phyloP scores from a whole-genome alignment of 169 alveolate species.

The Perkinsus olseni region DNA sequence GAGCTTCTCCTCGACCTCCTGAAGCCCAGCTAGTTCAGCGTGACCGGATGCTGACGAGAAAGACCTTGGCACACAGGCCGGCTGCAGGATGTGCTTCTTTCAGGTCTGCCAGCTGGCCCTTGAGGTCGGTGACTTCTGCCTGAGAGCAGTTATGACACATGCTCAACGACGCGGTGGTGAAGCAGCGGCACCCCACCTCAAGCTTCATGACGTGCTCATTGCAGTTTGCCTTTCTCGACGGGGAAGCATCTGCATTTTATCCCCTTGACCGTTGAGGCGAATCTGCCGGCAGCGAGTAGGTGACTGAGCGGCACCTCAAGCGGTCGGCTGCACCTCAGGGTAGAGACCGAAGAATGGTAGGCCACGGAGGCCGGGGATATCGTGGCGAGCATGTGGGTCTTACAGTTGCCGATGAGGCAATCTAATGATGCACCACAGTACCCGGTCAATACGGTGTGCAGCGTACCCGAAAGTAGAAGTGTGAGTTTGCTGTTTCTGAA shows the following conservation, averaged over 20 bases:
- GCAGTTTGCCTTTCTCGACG: background rate
- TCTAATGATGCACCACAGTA: constrained; percentile 20
- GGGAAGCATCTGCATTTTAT: constrained; percentile 21
- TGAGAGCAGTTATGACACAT: too few relatives aligned
- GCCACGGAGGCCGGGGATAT: constrained; percentile 57
- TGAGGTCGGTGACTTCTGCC: background rate
- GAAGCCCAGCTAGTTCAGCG: background rate
- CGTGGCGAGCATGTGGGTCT: constrained; percentile 67
- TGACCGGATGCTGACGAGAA: background rate
- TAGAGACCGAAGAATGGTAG: constrained; percentile 53
- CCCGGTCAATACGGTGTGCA: background rate
- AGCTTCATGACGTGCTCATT: background rate
- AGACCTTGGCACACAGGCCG: background rate
- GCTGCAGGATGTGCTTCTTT: background rate
- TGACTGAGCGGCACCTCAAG: background rate
- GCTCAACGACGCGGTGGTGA: too few relatives aligned
- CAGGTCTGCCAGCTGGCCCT: background rate
- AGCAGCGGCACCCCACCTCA: background rate
- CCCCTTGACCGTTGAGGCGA: constrained; percentile 31
- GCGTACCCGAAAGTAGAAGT: constrained; percentile 41
- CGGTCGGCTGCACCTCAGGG: constrained; percentile 21
- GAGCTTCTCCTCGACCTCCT: background rate
- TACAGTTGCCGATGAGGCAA: constrained; percentile 64
- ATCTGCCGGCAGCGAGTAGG: constrained; percentile 7
- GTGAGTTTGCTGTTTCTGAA: constrained; percentile 80